Percentiles rank a stretch among this genome's conserved stretches.
phyloP scores from a whole-genome alignment of 176 grass and related monocot genomes.

The Tuctoria greenei region DNA sequence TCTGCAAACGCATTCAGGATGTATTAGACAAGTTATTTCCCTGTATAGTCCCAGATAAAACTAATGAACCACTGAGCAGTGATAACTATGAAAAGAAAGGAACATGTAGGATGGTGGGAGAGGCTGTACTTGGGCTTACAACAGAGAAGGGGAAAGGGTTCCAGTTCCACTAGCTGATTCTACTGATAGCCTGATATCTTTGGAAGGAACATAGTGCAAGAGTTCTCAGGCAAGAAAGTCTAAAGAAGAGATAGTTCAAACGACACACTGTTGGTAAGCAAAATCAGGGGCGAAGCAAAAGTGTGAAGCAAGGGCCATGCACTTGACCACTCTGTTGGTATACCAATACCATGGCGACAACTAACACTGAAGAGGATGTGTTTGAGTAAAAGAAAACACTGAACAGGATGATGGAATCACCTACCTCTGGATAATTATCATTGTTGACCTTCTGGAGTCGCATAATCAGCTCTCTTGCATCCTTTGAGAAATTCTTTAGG shows the following conservation, averaged over 20 bases:
- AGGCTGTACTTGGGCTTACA: neutral
- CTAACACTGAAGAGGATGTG: no score
- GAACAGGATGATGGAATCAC: slow-evolving; percentile 19
- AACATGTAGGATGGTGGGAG: neutral
- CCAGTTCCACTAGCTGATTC: neutral
- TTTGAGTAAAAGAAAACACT: neutral
- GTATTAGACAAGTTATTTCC: slow-evolving; percentile 22
- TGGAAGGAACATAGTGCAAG: neutral
- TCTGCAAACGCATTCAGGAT: slow-evolving; percentile 50
- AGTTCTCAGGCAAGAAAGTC: neutral
- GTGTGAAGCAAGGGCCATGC: neutral
- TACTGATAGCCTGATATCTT: neutral
- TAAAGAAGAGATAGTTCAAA: neutral
- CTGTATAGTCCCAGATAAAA: slow-evolving; percentile 12
- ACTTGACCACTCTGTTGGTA: neutral
- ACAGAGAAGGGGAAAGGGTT: neutral
- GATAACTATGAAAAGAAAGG: slow-evolving; percentile 30
- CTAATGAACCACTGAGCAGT: neutral
- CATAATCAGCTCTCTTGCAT: slow-evolving; percentile 89
- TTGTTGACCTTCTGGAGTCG: slow-evolving; percentile 88
- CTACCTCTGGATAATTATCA: slow-evolving; percentile 96
- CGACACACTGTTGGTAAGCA: neutral
- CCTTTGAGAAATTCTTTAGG: slow-evolving; percentile 93
- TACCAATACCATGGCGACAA: neutral
- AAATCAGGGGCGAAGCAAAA: neutral